Percentiles rank a stretch among this genome's conserved stretches.
Evolutionary conservation across 148 eudicot species (phyloP).

Genomic region (Camellia japonica): DNA sequence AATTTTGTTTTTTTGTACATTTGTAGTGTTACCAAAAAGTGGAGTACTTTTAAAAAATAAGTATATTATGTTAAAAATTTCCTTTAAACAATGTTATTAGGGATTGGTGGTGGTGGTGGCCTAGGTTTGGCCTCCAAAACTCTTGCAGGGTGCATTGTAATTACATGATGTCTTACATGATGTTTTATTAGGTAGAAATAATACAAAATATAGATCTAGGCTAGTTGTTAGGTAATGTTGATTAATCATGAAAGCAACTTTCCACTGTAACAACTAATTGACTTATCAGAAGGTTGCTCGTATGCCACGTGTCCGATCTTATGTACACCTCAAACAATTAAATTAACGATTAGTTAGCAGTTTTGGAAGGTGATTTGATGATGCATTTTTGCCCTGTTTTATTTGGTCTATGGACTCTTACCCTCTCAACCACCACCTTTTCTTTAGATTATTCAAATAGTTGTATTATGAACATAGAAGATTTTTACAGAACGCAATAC

Average conservation of each 20-base stretch:
- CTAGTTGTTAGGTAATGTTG: conserved; percentile 7
- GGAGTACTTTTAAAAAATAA: background rate
- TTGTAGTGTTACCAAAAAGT: background rate
- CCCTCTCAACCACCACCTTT: conserved; percentile 9
- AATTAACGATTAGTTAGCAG: background rate
- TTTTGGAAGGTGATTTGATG: background rate
- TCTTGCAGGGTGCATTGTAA: background rate
- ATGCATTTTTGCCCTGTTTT: background rate
- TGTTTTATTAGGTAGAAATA: background rate
- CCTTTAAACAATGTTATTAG: too few relatives aligned
- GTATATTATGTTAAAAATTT: background rate
- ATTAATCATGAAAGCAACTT: conserved; percentile 15
- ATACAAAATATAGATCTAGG: background rate
- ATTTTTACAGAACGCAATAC: too few relatives aligned
- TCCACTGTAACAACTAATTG: conserved; percentile 10
- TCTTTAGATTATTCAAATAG: background rate
- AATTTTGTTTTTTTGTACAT: background rate
- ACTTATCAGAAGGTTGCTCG: background rate
- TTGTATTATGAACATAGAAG: too few relatives aligned
- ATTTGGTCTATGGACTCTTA: background rate
- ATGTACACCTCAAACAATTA: background rate
- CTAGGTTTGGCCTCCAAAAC: background rate
- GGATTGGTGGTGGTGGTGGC: background rate
- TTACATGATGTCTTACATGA: background rate
- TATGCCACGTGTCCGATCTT: background rate